Base-by-base conservation (phyloP, 176 grass and related monocot species). In the Puccinellia tenuiflora region DNA sequence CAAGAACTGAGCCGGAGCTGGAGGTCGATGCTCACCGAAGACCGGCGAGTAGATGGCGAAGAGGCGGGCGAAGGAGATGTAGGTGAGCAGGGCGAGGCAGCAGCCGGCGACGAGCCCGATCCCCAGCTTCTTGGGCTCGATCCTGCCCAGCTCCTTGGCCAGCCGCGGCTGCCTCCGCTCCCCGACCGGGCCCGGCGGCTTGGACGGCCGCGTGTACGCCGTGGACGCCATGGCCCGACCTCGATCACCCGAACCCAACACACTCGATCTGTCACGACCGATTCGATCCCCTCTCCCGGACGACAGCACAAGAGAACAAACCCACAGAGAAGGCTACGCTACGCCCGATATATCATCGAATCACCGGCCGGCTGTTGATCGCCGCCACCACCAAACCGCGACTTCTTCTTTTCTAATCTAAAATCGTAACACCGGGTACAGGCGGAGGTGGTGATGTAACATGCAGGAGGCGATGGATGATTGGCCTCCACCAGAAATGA, bases 31-130 rank as follows among this genome's bases (percentile, higher is more conserved):
- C 81, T 55, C 65, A 90, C 88, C 88, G 28, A 90, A 82, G 12
- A 90, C 83, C 25, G 88, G 78, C 7, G 83, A 90, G 64, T 90
- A 90, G 78, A 90, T 90, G 73, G 88, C 83, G 64, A 90, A 90
- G 10, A 90, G 88, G 9, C 72, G 62, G 3, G 88, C 88, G 1
- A 86, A 90, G 43, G 88, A 90, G 38, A 90, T 80, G 26, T 90
- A 86, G 34, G 83, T 82, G 78, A 90, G 88, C 43, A 90, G 64
- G 26, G 78, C 83, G 26, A 90, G 83, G 83, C 83, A 90, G 78
- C 83, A 90, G 10, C 88, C 83, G 43, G 83, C 78, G 15, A 90
- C 83, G 6, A 90, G 88, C 43, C 83, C 88, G 18, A 90, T 90
- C 7, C 88, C 88, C 17, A 90, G 53, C 63, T 90, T 90, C 88